Evolutionary conservation across 78 protist species (phyloP).

Genomic region (Salpingoeca rosetta): DNA sequence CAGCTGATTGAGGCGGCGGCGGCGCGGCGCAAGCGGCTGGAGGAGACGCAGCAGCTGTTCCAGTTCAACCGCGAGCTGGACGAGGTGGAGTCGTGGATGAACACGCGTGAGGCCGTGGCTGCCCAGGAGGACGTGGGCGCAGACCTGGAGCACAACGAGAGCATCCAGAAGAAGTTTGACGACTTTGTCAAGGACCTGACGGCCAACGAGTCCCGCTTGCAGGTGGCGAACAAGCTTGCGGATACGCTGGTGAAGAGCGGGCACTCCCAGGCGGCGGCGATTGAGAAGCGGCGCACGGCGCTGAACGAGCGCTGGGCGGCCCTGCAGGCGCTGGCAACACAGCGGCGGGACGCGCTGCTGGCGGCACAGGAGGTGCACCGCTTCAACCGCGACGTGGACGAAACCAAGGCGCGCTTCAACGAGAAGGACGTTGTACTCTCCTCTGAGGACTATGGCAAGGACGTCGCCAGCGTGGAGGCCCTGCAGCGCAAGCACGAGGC

Average conservation of each 20-base stretch:
- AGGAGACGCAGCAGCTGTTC: not conserved
- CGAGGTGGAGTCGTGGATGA: not conserved
- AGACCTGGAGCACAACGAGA: not conserved
- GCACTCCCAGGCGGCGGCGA: not conserved
- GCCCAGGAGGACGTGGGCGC: not conserved
- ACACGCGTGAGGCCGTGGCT: not conserved
- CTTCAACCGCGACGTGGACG: slow-evolving; percentile 10
- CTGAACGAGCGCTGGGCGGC: not conserved
- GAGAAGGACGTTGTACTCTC: not conserved
- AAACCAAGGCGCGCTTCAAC: not conserved
- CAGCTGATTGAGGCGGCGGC: not conserved
- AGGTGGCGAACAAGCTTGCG: not conserved
- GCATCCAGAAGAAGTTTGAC: not conserved
- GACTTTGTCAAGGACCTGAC: not conserved
- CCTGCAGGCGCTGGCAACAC: not conserved
- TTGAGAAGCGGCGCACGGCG: not conserved
- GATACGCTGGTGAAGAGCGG: not conserved
- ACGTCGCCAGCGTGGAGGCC: not conserved
- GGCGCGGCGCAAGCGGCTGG: not conserved
- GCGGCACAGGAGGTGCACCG: not conserved
- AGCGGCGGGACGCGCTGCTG: not conserved
- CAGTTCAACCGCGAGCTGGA: not conserved
- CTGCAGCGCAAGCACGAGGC: slow-evolving; percentile 5
- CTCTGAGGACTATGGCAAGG: not conserved
- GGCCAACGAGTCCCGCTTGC: not conserved